Conservation (phyloP, 345 rosid species). For the Lenwebbia sp. region DNA sequence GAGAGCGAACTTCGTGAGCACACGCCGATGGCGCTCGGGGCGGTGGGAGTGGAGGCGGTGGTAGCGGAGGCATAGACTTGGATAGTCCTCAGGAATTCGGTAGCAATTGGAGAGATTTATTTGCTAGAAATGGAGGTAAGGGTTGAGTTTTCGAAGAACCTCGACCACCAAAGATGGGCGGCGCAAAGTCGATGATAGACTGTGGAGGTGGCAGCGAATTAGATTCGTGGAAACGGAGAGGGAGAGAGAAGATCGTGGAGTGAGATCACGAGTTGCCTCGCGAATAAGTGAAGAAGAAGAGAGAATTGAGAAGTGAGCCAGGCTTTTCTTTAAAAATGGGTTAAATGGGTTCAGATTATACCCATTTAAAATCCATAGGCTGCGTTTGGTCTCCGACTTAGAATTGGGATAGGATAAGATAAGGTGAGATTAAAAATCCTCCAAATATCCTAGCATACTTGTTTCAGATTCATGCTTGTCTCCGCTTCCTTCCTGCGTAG, state of each 20-base stretch:
- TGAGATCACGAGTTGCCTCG: neutral
- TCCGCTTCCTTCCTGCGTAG: no score
- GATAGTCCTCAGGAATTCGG: slow-evolving; percentile 67
- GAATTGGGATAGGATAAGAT: no score
- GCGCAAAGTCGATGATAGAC: neutral
- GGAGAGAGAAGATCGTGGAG: neutral
- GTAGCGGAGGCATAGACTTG: slow-evolving; percentile 83
- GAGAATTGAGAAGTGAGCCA: no score
- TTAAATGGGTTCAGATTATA: no score
- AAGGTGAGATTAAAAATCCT: no score
- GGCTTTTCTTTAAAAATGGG: no score
- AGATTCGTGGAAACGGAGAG: neutral
- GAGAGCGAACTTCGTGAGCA: slow-evolving; percentile 81
- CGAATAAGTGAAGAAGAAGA: no score
- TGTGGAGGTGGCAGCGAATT: neutral
- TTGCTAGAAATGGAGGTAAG: slow-evolving; percentile 47
- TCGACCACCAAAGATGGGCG: slow-evolving; percentile 69
- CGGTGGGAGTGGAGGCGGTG: slow-evolving; percentile 66
- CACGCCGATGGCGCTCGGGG: slow-evolving; percentile 73
- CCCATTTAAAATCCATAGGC: no score
- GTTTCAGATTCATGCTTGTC: no score
- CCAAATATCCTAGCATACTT: no score
- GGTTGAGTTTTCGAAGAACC: slow-evolving; percentile 45
- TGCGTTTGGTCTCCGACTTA: no score
- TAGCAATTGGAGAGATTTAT: slow-evolving; percentile 69